A percentile compares a stretch with the other conserved stretches of the same genome.
These are phyloP conservation scores for Acanthamoeba lenticulata DNA, from an alignment of 208 protist genomes.

Conservation along the genomic window DNA sequence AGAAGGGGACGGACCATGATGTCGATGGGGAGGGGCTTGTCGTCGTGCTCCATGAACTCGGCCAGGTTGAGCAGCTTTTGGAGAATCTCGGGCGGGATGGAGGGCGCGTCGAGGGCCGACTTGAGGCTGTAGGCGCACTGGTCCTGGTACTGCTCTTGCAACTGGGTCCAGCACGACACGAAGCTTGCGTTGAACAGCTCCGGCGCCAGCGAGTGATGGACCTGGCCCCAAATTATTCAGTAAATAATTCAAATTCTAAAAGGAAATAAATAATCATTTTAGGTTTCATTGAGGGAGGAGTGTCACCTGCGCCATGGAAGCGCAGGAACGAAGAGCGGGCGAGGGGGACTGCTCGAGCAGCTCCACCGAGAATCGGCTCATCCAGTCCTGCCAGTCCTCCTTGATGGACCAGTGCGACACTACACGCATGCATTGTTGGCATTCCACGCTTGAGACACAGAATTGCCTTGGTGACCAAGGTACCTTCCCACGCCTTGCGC, in stretches of 20 bases:
- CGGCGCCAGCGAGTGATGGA: constrained; percentile 88
- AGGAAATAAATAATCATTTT: no score
- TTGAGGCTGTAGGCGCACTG: constrained; percentile 70
- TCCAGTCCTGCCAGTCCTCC: constrained; percentile 86
- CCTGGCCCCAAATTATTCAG: no score
- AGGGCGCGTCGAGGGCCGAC: constrained; percentile 59
- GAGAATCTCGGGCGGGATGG: constrained; percentile 85
- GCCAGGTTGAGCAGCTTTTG: constrained; percentile 87
- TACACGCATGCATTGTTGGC: background rate
- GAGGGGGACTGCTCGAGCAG: constrained; percentile 92
- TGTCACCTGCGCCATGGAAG: constrained; percentile 85
- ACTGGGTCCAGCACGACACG: constrained; percentile 92
- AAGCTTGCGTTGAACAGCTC: constrained; percentile 94
- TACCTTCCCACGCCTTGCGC: constrained; percentile 85
- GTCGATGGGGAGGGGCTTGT: constrained; percentile 86
- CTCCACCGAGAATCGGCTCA: constrained; percentile 90
- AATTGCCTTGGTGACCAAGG: background rate
- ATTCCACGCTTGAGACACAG: constrained; percentile 88
- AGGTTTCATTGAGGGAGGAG: no score
- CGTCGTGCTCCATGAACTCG: constrained; percentile 89
- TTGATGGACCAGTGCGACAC: background rate
- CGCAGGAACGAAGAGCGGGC: constrained; percentile 90
- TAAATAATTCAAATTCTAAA: no score
- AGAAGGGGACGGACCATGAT: background rate
- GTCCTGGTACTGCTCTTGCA: constrained; percentile 82